These are phyloP conservation scores for Daldinia sp. DNA, from an alignment of 2,329 filamentous ascomycete species.

Conservation along the genomic window DNA sequence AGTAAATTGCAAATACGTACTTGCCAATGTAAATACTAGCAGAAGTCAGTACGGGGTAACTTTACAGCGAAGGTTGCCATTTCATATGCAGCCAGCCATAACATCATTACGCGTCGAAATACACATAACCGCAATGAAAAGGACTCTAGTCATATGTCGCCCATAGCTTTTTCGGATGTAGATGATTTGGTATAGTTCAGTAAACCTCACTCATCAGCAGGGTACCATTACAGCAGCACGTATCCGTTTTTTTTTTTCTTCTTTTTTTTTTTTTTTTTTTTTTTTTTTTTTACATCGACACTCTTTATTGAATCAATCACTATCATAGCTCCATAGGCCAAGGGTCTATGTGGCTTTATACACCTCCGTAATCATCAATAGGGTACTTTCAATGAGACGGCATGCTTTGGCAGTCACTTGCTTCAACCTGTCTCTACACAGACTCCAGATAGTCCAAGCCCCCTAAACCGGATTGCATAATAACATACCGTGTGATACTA, in stretches of 20 bases:
- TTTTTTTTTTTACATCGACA: not conserved
- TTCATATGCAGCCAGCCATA: constrained; percentile 18
- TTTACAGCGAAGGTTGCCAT: constrained; percentile 10
- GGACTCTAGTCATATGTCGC: not conserved
- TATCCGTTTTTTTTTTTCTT: not conserved
- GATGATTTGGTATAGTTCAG: not conserved
- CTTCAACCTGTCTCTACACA: not conserved
- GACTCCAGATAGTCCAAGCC: not conserved
- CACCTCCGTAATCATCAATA: not conserved
- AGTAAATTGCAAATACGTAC: not conserved
- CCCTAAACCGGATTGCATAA: not conserved
- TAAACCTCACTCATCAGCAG: not conserved
- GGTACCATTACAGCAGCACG: not conserved
- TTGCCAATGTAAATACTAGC: not conserved
- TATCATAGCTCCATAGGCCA: not conserved
- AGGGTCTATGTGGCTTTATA: not conserved
- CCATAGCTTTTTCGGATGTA: not conserved
- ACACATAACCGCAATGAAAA: not conserved
- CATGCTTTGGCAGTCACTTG: not conserved
- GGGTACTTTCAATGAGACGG: not conserved
- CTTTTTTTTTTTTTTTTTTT: not conserved
- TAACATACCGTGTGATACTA: not conserved
- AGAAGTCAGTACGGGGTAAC: not conserved
- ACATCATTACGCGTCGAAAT: not conserved
- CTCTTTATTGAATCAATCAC: not conserved